Evolutionary conservation across 768 basidiomycete species (phyloP), one percentile per base, ranked within the genome.

Genomic region (Boletus patriciae): DNA sequence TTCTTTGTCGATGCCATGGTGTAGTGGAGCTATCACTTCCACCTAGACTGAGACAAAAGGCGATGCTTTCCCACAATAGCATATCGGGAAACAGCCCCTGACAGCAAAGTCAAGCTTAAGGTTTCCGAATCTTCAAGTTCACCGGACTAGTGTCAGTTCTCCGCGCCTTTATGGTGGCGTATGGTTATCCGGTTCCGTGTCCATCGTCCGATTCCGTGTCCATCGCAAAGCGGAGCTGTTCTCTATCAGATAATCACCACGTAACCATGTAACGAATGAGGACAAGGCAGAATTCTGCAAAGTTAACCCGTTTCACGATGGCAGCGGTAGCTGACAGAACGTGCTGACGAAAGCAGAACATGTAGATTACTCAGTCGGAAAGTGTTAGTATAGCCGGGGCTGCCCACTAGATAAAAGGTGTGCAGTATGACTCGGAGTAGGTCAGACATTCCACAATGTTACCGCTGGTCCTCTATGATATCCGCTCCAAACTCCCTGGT

Each of bases 381-480:
- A 37, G 3, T n/a, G 8, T 36, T 36, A 33, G 16, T 36, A 44
- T 50, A 1, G 49, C 48, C 16, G 27, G 19, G 23, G 7, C 6
- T 31, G 12, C 23, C 25, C 23, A 50, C 38, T 12, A 21, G 27
- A 54, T 57, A 64, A 58, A 51, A 46, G 29, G 21, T 8, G 21
- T n/a, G 13, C 10, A 6, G 18, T 2, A 36, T 15, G 19, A 33
- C 25, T 23, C n/a, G 6, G 6, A 52, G 16, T 8, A 25, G 7
- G 33, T n/a, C 21, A 45, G 52, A 54, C 18, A 40, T 12, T 23
- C 16, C 36, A 38, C 27, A 4, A 70, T 70, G 69, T 47, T 61
- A 19, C 62, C 69, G 0, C 69, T 76, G 23, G 59, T 66, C 50
- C 64, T 78, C 53, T 77, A 74, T 29, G 77, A 78, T 21, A 70